Evolutionary conservation across 2,329 filamentous ascomycete genomes (phyloP), one percentile per base, ranked within the genome.

Genomic region (Bimuria novae-zelandiae): DNA sequence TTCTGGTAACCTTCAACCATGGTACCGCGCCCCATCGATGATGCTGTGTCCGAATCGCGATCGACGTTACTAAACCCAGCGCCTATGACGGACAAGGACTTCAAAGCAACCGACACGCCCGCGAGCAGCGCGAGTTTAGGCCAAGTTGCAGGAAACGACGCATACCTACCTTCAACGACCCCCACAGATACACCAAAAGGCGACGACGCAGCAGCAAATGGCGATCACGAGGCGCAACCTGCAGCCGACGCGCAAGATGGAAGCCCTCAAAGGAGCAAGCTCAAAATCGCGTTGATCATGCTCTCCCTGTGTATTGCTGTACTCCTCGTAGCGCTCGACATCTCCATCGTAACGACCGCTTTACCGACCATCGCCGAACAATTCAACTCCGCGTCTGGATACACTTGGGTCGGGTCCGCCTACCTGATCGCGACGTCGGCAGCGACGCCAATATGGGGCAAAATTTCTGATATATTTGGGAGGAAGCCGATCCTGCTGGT

Each of bases 401-500:
- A 82, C 56, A 78, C 76, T 5, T 84, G 81, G 81, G 78, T 84
- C 29, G 80, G 80, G 14, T 76, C 75, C 21, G 77, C 80, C 7
- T 83, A 82, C 55, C 63, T 81, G 1, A 75, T 83, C 17, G 77
- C 76, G 35, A 77, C 76, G 55, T 72, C 79, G 3, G 79, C 79
- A 0, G 72, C 80, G 17, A 81, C 82, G 2, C 82, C 82, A 1
- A 76, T 82, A 27, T 86, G 84, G 82, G 83, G 84, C 19, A 87
- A 87, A 63, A 72, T 87, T 19, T 84, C 82, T 39, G 86, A 89
- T 74, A 88, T 89, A 52, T 88, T 83, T 73, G 86, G 86, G 2
- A 77, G 86, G 35, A 89, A 88, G 61, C 81, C 80, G 11, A 79
- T 86, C 43, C 73, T 89, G 25, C 73, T 89, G 12, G 61, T 81